These are phyloP conservation scores for Metschnikowia reukaufii DNA, from an alignment of 805 yeast genomes.

Conservation along the genomic window DNA sequence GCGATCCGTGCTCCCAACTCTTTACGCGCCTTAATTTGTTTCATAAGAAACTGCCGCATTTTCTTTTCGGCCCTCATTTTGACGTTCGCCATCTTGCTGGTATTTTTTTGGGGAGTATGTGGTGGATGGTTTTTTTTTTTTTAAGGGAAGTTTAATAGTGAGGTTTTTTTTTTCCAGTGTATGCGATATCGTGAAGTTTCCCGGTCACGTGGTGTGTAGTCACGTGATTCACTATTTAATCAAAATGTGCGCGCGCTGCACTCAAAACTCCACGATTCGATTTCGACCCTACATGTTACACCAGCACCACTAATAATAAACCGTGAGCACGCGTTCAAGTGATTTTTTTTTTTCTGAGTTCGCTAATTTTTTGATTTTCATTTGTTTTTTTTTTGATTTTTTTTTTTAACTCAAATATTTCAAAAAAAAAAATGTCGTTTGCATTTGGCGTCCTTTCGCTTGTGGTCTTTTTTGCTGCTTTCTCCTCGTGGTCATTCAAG, in stretches of 20 bases:
- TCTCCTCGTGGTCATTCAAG: slow-evolving; percentile 22
- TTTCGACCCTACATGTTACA: too few species aligned
- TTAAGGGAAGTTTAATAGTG: too few species aligned
- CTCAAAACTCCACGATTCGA: not conserved
- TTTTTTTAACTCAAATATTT: too few species aligned
- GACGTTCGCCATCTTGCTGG: slow-evolving; percentile 33
- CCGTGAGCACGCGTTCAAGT: not conserved
- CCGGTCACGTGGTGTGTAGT: not conserved
- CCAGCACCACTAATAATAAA: too few species aligned
- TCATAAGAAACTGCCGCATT: slow-evolving; percentile 47
- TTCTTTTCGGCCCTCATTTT: slow-evolving; percentile 45
- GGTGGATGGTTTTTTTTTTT: not conserved
- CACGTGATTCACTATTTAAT: not conserved
- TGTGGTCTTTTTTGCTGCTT: slow-evolving; percentile 13
- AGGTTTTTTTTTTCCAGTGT: not conserved
- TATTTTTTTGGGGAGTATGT: slow-evolving; percentile 2
- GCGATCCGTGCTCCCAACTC: slow-evolving; percentile 45
- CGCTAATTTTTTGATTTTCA: not conserved
- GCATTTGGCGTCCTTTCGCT: slow-evolving; percentile 19
- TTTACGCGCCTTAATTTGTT: slow-evolving; percentile 45
- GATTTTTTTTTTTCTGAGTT: not conserved
- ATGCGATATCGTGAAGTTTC: not conserved
- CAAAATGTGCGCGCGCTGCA: not conserved
- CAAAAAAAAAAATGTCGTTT: slow-evolving; percentile 3
- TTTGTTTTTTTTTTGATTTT: too few species aligned